Conservation (phyloP, 1,284 basidiomycete genomes). For the Cryptococcus sp. region DNA sequence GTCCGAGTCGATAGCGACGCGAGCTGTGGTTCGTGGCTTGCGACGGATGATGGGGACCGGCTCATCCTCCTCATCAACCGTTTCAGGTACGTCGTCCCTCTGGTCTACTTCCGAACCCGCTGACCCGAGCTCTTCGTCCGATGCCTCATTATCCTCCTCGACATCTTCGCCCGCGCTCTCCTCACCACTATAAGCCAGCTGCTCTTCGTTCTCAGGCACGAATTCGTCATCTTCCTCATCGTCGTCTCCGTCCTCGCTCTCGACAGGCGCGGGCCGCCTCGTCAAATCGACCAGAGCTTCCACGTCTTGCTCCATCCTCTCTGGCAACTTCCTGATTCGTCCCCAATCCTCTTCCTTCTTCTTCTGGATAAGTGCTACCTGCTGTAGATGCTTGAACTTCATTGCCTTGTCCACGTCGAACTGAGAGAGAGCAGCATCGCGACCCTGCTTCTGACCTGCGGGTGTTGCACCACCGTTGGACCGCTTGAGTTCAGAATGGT, state of each 20-base stretch:
- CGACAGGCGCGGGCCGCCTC: conserved; percentile 1
- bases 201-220: conserved; percentile 14
- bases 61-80: conserved; percentile 26
- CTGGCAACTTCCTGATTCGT: conserved; percentile 23
- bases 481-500: conserved; percentile 27
- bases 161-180: conserved; percentile 22
- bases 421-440: conserved; percentile 24
- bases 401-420: conserved; percentile 24
- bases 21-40: conserved; percentile 15
- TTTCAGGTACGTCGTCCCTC: conserved; percentile 9
- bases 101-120: background rate
- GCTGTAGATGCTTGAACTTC: conserved; percentile 18
- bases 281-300: conserved; percentile 6
- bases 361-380: conserved; percentile 12
- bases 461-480: conserved; percentile 34
- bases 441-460: conserved; percentile 34
- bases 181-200: conserved; percentile 19
- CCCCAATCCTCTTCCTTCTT: conserved; percentile 38
- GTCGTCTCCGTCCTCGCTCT: conserved; percentile 17
- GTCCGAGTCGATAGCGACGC: conserved; percentile 30
- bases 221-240: conserved; percentile 21
- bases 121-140: conserved; percentile 10
- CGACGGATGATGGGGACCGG: conserved; percentile 14
- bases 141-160: conserved; percentile 11
- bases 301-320: conserved; percentile 25